These are phyloP conservation scores for Alternaria novae-zelandiae DNA, from an alignment of 2,329 filamentous ascomycete genomes.

Conservation along the genomic window DNA sequence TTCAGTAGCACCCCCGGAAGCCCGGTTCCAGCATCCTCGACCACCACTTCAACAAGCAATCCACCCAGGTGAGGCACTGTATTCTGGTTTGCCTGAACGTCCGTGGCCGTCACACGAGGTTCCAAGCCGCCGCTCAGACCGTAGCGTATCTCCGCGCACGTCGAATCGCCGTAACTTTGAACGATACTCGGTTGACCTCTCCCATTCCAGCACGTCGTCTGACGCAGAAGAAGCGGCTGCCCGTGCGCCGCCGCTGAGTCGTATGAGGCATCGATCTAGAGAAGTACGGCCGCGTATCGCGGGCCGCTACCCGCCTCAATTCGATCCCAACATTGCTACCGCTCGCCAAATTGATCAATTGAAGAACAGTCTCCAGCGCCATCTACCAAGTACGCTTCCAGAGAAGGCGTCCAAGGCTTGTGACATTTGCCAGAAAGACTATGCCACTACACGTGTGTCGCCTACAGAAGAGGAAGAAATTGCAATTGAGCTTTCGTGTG, in stretches of 20 bases:
- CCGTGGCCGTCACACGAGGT: constrained; percentile 10
- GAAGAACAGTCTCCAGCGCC: constrained; percentile 33
- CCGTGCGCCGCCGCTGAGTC: constrained; percentile 26
- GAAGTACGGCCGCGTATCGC: constrained; percentile 24
- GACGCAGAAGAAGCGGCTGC: constrained; percentile 35
- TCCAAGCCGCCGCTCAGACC: constrained; percentile 31
- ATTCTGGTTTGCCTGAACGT: constrained; percentile 20
- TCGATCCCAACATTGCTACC: constrained; percentile 34
- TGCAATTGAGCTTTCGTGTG: constrained; percentile 44
- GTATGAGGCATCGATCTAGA: constrained; percentile 20
- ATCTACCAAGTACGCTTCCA: constrained; percentile 35
- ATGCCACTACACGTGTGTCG: constrained; percentile 32
- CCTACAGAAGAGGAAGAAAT: constrained; percentile 42
- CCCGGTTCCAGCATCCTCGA: constrained; percentile 18
- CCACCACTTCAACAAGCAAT: constrained; percentile 19
- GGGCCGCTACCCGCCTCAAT: constrained; percentile 7
- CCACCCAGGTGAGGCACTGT: constrained; percentile 13
- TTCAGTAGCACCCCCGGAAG: constrained; percentile 17
- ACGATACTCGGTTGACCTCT: constrained; percentile 36
- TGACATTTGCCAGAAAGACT: constrained; percentile 48
- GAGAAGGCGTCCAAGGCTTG: constrained; percentile 33
- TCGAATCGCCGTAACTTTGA: constrained; percentile 43
- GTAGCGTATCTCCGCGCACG: constrained; percentile 35
- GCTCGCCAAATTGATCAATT: constrained; percentile 37
- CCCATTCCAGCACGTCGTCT: constrained; percentile 26